Conservation (phyloP, 2,329 filamentous ascomycete species). For the Aspergillus sojae region DNA sequence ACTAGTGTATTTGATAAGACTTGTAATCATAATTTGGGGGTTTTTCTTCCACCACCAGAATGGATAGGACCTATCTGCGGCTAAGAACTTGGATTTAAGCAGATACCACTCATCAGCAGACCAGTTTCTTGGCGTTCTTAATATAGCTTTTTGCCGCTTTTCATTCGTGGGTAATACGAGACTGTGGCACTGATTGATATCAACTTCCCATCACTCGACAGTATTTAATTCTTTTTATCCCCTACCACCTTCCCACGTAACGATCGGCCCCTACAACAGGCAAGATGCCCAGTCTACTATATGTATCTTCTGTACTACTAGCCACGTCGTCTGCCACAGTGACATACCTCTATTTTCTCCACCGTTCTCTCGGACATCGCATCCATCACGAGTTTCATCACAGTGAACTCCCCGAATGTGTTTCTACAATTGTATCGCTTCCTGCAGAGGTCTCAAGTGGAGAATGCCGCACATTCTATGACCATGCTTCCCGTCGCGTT, state of each 20-base stretch:
- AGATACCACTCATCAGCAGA: neutral
- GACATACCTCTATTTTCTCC: conserved; percentile 27
- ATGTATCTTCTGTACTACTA: conserved; percentile 4
- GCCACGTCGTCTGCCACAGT: conserved; percentile 31
- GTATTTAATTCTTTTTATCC: neutral
- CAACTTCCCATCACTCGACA: neutral
- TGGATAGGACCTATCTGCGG: neutral
- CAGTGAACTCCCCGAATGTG: conserved; percentile 20
- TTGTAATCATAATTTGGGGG: conserved; percentile 5
- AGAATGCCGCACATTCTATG: conserved; percentile 25
- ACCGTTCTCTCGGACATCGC: conserved; percentile 26
- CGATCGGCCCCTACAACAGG: conserved; percentile 23
- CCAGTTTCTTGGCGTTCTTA: neutral
- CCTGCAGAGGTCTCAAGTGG: conserved; percentile 23
- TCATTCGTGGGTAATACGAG: neutral
- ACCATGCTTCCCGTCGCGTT: conserved; percentile 25
- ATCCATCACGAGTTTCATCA: conserved; percentile 23
- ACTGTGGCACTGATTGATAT: neutral
- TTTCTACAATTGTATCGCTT: conserved; percentile 27
- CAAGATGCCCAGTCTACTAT: conserved; percentile 9
- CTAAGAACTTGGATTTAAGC: neutral
- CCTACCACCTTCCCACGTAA: conserved; percentile 30
- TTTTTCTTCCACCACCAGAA: neutral
- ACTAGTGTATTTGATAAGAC: neutral
- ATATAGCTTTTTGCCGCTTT: neutral